These are phyloP conservation scores for Brassica incana DNA, from an alignment of 345 rosid species.

Conservation along the genomic window DNA sequence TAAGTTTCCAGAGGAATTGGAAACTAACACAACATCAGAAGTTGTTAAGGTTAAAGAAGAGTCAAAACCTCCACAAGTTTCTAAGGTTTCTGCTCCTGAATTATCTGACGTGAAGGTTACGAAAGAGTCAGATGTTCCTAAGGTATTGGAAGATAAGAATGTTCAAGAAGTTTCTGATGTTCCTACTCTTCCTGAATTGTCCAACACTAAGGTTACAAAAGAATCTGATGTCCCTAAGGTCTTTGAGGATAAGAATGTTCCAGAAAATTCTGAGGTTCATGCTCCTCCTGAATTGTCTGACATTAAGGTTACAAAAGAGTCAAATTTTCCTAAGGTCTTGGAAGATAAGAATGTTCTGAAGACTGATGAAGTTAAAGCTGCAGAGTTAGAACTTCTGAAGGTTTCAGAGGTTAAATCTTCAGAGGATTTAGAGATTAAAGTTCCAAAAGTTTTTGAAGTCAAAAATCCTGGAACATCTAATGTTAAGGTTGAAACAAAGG, in stretches of 20 bases:
- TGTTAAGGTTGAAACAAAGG: slow-evolving; percentile 1
- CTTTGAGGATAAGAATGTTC: slow-evolving; percentile 22
- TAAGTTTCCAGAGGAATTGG: slow-evolving; percentile 35
- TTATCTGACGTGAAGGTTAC: slow-evolving; percentile 23
- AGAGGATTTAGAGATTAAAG: slow-evolving; percentile 26
- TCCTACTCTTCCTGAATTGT: not conserved
- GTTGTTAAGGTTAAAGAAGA: slow-evolving; percentile 10
- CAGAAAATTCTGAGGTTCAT: not conserved
- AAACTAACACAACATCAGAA: slow-evolving; percentile 7
- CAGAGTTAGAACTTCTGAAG: slow-evolving; percentile 29
- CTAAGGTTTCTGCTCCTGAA: not conserved
- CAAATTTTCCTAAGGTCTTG: slow-evolving; percentile 9
- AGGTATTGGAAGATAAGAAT: slow-evolving; percentile 24
- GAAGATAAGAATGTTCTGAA: slow-evolving; percentile 21
- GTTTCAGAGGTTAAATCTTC: slow-evolving; percentile 32
- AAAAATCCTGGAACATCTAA: slow-evolving; percentile 7
- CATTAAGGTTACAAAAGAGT: slow-evolving; percentile 20
- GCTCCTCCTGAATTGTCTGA: slow-evolving; percentile 9
- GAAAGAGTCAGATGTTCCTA: slow-evolving; percentile 19
- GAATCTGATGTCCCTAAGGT: slow-evolving; percentile 19
- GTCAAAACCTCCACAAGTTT: not conserved
- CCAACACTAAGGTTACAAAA: slow-evolving; percentile 22
- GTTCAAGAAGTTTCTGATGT: not conserved
- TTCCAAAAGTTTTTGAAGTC: slow-evolving; percentile 21
- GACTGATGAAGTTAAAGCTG: slow-evolving; percentile 23